A percentile compares a stretch with the other conserved stretches of the same genome.
phyloP scores from a whole-genome alignment of 331 rosid genomes.

The Dryas integrifolia region DNA sequence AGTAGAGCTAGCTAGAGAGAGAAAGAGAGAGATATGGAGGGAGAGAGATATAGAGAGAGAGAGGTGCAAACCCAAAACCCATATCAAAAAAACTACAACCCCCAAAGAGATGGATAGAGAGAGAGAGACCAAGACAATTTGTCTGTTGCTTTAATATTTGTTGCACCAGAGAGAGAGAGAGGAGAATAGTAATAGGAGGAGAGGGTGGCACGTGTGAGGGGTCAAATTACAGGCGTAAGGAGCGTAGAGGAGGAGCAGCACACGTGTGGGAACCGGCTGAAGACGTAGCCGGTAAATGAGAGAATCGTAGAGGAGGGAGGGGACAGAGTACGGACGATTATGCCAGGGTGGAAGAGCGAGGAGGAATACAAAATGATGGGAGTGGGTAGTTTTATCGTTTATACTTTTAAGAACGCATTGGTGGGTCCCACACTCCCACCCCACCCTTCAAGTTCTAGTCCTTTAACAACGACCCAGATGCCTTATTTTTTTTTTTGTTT shows the following conservation, averaged over 20 bases:
- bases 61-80: constrained; percentile 28
- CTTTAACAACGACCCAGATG: constrained; percentile 18
- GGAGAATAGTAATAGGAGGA: constrained; percentile 36
- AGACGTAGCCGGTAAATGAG: constrained; percentile 41
- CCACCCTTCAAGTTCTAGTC: not conserved
- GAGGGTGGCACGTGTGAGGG: constrained; percentile 43
- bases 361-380: constrained; percentile 46
- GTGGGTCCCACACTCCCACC: constrained; percentile 32
- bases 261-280: constrained; percentile 40
- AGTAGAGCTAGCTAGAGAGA: constrained; percentile 6
- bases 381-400: constrained; percentile 65
- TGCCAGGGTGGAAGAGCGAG: constrained; percentile 56
- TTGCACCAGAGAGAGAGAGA: constrained; percentile 76
- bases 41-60: constrained; percentile 15
- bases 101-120: not conserved
- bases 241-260: not conserved
- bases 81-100: constrained; percentile 28
- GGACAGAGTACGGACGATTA: constrained; percentile 76
- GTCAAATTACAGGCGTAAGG: not conserved
- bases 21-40: constrained; percentile 3
- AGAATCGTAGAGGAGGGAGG: constrained; percentile 27
- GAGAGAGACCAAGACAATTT: constrained; percentile 30
- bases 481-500: not conserved
- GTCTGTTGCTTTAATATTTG: constrained; percentile 39
- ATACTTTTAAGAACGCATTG: constrained; percentile 42